Base-by-base conservation (phyloP, 805 yeast genomes). In the Saccharomyces mikatae region DNA sequence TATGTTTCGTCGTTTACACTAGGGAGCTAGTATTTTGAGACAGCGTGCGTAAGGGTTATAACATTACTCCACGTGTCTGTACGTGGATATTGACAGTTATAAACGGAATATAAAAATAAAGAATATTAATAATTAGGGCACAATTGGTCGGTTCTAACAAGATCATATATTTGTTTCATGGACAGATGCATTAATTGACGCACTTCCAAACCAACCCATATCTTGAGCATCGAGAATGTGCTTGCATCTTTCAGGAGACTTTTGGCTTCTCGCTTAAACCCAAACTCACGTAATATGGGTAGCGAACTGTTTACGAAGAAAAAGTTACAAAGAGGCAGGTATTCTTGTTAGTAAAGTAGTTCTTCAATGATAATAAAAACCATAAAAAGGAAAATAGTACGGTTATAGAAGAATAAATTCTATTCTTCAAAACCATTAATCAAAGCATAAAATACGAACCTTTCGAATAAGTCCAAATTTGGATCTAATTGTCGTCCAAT, bases 401-500 rank as follows among this genome's bases (percentile, higher is more conserved):
- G 22, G 11, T 41, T 41, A 6, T 13, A 6, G 11, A 24, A 31
- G 26, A 28, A 48, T n/a, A 44, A 27, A 24, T 53, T 22, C 17
- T 30, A 41, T 49, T 48, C 29, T 26, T 52, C 55, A 52, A 61
- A 59, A 24, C 76, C 76, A 55, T 72, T 62, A 46, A 73, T 26
- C 13, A 71, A 54, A 46, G 65, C 61, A 65, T 67, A 74, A 55
- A 62, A 84, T 84, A 87, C 94, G 79, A 82, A 87, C 94, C 96
- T 87, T 79, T 96, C 96, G 79, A 94, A 92, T 51, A 94, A 78
- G 72, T 94, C 99, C 64, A 94, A 76, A 47, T 89, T 83, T 1
- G 98, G 97, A 70, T 94, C 96, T 53, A 94, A 76, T 70, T 87
- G 96, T 66, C 98, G 78, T 22, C 99, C 98, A 52, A 94, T 87